Conservation (phyloP, 805 yeast genomes). For the Myxozyma monticola region DNA sequence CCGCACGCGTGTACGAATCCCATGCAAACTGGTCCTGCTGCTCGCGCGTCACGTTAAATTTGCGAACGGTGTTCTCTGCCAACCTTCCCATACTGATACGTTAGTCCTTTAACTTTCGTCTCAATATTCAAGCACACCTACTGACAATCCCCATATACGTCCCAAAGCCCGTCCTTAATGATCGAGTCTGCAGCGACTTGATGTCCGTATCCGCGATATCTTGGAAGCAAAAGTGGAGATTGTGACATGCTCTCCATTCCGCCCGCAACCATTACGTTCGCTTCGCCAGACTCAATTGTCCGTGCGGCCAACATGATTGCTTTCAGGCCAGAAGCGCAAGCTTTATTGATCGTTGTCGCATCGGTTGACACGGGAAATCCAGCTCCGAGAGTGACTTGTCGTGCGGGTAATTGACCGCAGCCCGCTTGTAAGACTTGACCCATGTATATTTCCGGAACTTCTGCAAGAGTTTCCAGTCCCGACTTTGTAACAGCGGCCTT, state of each 20-base stretch:
- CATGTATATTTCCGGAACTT: constrained; percentile 84
- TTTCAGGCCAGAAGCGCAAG: constrained; percentile 95
- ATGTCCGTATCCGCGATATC: constrained; percentile 50
- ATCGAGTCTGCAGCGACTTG: constrained; percentile 57
- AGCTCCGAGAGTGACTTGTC: constrained; percentile 94
- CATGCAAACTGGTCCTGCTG: constrained; percentile 84
- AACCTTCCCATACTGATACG: constrained; percentile 85
- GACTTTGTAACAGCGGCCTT: constrained; percentile 76
- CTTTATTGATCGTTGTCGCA: constrained; percentile 92
- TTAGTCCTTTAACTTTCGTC: background rate
- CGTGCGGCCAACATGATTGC: constrained; percentile 88
- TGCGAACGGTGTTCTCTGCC: constrained; percentile 90
- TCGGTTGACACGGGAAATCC: constrained; percentile 79
- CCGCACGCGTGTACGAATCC: constrained; percentile 77
- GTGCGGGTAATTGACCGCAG: constrained; percentile 96
- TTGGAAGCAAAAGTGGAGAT: constrained; percentile 67
- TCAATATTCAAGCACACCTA: constrained; percentile 2
- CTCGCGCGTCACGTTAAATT: constrained; percentile 72
- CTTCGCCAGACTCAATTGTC: constrained; percentile 79
- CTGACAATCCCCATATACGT: constrained; percentile 70
- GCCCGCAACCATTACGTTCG: constrained; percentile 92
- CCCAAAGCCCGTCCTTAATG: constrained; percentile 81
- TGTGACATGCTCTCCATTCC: constrained; percentile 98
- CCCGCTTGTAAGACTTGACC: constrained; percentile 93
- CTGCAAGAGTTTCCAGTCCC: constrained; percentile 46